phyloP scores from a whole-genome alignment of 2,329 filamentous ascomycete species.

The Xylariaceae sp. region DNA sequence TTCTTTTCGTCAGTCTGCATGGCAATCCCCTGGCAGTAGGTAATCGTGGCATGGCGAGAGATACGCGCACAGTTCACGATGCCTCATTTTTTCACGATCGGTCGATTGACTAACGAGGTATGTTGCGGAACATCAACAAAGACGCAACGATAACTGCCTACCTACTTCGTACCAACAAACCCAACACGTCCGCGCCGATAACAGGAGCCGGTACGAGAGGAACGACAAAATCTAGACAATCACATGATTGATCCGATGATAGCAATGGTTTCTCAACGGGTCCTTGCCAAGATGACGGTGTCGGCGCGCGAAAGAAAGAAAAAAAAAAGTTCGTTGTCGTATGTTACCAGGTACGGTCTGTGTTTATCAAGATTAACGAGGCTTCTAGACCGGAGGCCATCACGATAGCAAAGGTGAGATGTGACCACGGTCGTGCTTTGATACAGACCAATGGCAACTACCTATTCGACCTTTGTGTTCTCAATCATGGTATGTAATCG shows the following conservation, averaged over 20 bases:
- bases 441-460: no score
- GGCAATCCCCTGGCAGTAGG: no score
- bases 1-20: no score
- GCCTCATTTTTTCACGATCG: neutral
- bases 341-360: neutral
- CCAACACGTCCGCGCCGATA: no score
- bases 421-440: no score
- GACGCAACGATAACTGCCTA: neutral
- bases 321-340: neutral
- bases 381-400: neutral
- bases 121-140: neutral
- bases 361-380: neutral
- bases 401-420: neutral
- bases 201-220: neutral
- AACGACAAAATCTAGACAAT: neutral
- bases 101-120: neutral
- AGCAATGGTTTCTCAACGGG: neutral
- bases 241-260: neutral
- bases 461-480: no score
- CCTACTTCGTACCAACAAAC: no score
- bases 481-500: no score
- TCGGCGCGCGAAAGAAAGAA: neutral
- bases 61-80: conserved; percentile 10
- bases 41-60: no score
- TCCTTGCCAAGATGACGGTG: neutral